Evolutionary conservation across 2,329 filamentous ascomycete genomes (phyloP).

Genomic region (Pleoardoris graminearum): DNA sequence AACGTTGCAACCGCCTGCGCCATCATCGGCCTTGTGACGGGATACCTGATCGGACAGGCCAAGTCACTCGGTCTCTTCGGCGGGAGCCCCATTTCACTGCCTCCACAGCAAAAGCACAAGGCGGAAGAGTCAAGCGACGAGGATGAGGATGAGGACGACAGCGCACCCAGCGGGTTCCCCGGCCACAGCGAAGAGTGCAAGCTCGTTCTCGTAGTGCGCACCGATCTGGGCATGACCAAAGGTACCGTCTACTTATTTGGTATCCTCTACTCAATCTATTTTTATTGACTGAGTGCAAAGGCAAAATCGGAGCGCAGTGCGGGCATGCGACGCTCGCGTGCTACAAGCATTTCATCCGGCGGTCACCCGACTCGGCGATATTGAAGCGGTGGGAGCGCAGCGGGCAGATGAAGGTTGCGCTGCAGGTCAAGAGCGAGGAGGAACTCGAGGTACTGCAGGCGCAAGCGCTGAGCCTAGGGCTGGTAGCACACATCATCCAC

Average conservation of each 20-base stretch:
- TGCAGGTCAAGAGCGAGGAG: constrained; percentile 86
- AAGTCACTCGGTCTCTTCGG: constrained; percentile 73
- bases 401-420: constrained; percentile 91
- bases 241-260: constrained; percentile 62
- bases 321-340: constrained; percentile 95
- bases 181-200: constrained; percentile 80
- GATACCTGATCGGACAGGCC: constrained; percentile 71
- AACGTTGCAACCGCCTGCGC: constrained; percentile 72
- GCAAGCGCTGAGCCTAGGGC: constrained; percentile 77
- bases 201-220: constrained; percentile 87
- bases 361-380: constrained; percentile 61
- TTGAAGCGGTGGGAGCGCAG: constrained; percentile 81
- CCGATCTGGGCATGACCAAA: constrained; percentile 96
- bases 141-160: constrained; percentile 37
- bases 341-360: constrained; percentile 78
- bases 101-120: constrained; percentile 19
- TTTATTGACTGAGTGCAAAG: constrained; percentile 51
- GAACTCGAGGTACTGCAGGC: constrained; percentile 75
- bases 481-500: constrained; percentile 87
- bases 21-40: constrained; percentile 72
- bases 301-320: constrained; percentile 96
- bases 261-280: neutral
- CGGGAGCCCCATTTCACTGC: constrained; percentile 50
- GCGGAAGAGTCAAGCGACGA: constrained; percentile 31
- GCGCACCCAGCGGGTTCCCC: constrained; percentile 50